These are phyloP conservation scores for Paecilomyces formosus DNA, from an alignment of 2,329 filamentous ascomycete genomes.

Conservation along the genomic window DNA sequence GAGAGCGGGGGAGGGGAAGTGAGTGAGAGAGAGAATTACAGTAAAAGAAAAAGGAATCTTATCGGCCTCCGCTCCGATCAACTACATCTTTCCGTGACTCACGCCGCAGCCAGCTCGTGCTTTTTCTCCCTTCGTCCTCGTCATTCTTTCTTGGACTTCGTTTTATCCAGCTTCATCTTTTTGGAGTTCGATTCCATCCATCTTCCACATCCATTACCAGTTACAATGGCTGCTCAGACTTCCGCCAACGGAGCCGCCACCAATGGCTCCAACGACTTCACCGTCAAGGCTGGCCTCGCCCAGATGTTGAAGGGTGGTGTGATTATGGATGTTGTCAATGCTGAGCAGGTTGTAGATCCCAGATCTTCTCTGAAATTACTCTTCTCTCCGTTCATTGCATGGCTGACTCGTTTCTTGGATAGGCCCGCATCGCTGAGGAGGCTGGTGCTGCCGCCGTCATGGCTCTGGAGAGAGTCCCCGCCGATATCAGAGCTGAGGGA, in stretches of 20 bases:
- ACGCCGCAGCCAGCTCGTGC: slow-evolving; percentile 7
- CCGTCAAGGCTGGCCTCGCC: slow-evolving; percentile 88
- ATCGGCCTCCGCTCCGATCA: slow-evolving; percentile 1
- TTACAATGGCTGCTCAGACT: slow-evolving; percentile 24
- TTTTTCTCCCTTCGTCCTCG: slow-evolving; percentile 5
- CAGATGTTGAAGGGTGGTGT: slow-evolving; percentile 99
- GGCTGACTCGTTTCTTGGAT: not conserved
- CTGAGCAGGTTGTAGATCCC: slow-evolving; percentile 56
- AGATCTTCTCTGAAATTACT: not conserved
- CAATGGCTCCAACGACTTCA: slow-evolving; percentile 54
- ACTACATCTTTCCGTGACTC: slow-evolving; percentile 11
- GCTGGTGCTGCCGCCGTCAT: slow-evolving; percentile 95
- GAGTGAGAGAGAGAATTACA: slow-evolving; percentile 12
- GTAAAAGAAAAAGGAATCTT: slow-evolving; percentile 1
- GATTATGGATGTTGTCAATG: slow-evolving; percentile 98
- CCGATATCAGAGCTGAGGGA: slow-evolving; percentile 86
- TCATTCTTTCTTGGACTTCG: slow-evolving; percentile 3
- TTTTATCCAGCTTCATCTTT: slow-evolving; percentile 2
- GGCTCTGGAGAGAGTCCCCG: slow-evolving; percentile 94
- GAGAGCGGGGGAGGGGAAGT: slow-evolving; percentile 5
- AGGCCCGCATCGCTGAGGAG: slow-evolving; percentile 95
- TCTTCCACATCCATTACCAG: slow-evolving; percentile 8
- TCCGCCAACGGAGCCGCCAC: slow-evolving; percentile 20
- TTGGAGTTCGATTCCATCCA: not conserved
- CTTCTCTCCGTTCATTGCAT: slow-evolving; percentile 6